Evolutionary conservation across 1,139 yeast genomes (phyloP), one percentile per base, ranked within the genome.

Genomic region (Pneumocystis jirovecii): DNA sequence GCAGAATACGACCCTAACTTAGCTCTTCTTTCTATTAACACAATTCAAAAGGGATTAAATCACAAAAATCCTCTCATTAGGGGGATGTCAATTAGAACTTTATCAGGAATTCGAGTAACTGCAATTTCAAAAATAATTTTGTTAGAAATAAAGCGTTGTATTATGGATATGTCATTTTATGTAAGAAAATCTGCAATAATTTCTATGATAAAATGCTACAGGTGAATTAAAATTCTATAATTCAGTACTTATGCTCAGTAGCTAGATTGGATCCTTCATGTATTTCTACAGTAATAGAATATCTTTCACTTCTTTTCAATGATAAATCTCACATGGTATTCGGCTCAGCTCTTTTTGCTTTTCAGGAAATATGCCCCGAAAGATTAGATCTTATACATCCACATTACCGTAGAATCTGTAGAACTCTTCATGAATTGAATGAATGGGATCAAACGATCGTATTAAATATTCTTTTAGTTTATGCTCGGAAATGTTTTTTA

Each of bases 1-100:
- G 95, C 96, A 17, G 96, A 89, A 69, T 77, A 81, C 63, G 93
- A 89, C 70, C 96, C 95, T 4, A 96, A 91, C 74, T 81, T 89
- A 21, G 95, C 97, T 0, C 79, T 95, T 42, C 78, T 95, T 64
- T 85, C 96, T 0, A 87, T 95, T 70, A 95, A 95, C 75, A 88
- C 97, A 0, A 87, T 95, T 63, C 98, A 95, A 74, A 89, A 88
- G 74, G 81, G 89, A 1, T 77, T 93, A 60, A 80, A 81, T 34
- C 96, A 90, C 71, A 83, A 84, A 69, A 82, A 81, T 67, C 86
- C 95, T 0, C 80, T 82, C 17, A 78, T 81, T 25, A 79, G 97
- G 69, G 83, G 95, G 1, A 78, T 87, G 66, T 87, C 96, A 0
- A 81, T 95, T 63, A 81, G 93, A 65, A 85, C 91, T 8, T 80